Evolutionary conservation across 1,284 basidiomycete genomes (phyloP).

Genomic region (Malassezia arunalokei): DNA sequence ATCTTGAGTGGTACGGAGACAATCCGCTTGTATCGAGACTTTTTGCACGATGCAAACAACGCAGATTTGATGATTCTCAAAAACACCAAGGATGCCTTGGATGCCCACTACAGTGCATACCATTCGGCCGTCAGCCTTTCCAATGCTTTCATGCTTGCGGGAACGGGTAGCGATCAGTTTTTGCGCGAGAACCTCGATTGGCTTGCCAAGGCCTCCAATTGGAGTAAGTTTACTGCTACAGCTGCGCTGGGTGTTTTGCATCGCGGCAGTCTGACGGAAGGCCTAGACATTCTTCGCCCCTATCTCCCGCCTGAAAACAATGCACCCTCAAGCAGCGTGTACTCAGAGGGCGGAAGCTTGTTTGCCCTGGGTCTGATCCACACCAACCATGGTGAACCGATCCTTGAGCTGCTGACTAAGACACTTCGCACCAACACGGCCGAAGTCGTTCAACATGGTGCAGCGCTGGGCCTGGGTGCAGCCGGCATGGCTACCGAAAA

Average conservation of each 20-base stretch:
- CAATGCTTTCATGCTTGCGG: constrained; percentile 45
- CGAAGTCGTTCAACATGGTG: constrained; percentile 46
- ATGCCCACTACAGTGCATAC: constrained; percentile 44
- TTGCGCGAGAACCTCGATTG: constrained; percentile 45
- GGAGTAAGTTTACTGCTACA: constrained; percentile 46
- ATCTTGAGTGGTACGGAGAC: constrained; percentile 43
- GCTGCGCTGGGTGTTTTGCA: constrained; percentile 45
- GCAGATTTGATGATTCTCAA: constrained; percentile 44
- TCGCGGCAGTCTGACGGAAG: constrained; percentile 44
- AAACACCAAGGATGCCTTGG: constrained; percentile 40
- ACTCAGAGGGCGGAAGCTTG: constrained; percentile 43
- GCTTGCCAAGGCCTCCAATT: constrained; percentile 46
- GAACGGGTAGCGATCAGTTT: constrained; percentile 45
- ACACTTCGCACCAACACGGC: constrained; percentile 41
- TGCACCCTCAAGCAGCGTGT: constrained; percentile 32
- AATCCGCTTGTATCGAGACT: constrained; percentile 44
- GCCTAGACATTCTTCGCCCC: constrained; percentile 38
- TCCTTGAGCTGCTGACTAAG: constrained; percentile 41
- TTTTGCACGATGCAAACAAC: constrained; percentile 40
- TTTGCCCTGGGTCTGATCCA: constrained; percentile 46
- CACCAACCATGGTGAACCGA: constrained; percentile 43
- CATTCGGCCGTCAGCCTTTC: constrained; percentile 45
- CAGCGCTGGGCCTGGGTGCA: constrained; percentile 44
- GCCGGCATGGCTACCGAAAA: constrained; percentile 46
- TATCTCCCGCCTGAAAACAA: constrained; percentile 41